Evolutionary conservation across 495 filamentous ascomycete species (phyloP).

Genomic region (Talaromyces adpressus): DNA sequence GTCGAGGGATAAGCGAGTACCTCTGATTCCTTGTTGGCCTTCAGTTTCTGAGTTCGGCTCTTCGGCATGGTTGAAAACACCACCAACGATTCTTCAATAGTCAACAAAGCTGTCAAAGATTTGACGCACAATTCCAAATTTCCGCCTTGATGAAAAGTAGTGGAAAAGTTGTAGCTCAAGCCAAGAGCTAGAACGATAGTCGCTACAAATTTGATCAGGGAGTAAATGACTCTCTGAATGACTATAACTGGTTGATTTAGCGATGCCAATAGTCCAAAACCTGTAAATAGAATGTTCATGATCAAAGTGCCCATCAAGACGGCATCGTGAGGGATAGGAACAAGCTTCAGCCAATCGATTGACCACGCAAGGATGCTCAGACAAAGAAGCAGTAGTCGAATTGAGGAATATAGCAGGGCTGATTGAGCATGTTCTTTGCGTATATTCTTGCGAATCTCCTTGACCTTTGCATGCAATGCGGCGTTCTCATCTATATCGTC

Average conservation of each 20-base stretch:
- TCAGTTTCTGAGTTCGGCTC: neutral
- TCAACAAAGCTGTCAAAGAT: neutral
- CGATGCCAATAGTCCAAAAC: conserved; percentile 1
- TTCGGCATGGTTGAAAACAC: conserved; percentile 22
- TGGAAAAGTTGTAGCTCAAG: conserved; percentile 5
- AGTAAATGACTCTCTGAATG: neutral
- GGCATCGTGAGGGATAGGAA: neutral
- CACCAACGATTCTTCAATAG: conserved; percentile 4
- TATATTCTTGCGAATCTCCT: neutral
- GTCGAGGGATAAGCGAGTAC: conserved; percentile 5
- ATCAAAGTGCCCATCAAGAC: neutral
- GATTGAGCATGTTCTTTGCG: neutral
- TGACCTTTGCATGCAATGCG: neutral
- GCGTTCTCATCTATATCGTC: conserved; percentile 17
- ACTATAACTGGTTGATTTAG: neutral
- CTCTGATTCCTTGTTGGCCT: conserved; percentile 2
- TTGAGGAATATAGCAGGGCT: neutral
- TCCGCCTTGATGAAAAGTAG: neutral
- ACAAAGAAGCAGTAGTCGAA: neutral
- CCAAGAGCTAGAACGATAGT: neutral
- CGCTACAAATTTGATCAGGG: conserved; percentile 1
- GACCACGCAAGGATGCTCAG: neutral
- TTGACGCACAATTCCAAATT: neutral
- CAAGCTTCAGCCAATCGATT: conserved; percentile 1
- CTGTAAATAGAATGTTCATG: conserved; percentile 4